Percentiles rank a stretch among this genome's conserved stretches.
Evolutionary conservation across 2,329 filamentous ascomycete genomes (phyloP).

Genomic region (Paramyrothecium sp.): DNA sequence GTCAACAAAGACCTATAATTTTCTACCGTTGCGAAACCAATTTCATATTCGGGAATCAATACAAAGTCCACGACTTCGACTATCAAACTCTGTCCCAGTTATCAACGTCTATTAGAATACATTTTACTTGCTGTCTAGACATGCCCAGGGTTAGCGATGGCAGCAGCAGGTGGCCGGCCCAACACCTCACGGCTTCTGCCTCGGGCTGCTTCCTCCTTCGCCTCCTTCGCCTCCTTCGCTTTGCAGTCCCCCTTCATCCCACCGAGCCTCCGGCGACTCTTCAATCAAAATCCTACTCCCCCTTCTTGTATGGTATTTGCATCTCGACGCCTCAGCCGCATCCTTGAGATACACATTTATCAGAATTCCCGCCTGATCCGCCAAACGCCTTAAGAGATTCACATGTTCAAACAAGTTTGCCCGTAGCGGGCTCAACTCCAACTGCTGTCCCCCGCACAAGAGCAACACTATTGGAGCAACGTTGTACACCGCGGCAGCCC

Average conservation of each 20-base stretch:
- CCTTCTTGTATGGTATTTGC: constrained; percentile 22
- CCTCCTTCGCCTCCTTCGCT: constrained; percentile 1
- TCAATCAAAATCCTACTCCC: constrained; percentile 8
- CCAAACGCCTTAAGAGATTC: constrained; percentile 18
- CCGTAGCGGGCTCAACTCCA: background rate
- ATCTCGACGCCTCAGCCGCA: constrained; percentile 11
- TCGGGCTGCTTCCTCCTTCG: constrained; percentile 8
- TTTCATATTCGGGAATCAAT: too few relatives aligned
- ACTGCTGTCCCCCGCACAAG: background rate
- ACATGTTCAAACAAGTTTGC: constrained; percentile 15
- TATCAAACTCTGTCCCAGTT: background rate
- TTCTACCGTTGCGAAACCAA: too few relatives aligned
- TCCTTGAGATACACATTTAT: constrained; percentile 16
- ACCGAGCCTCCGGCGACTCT: constrained; percentile 3
- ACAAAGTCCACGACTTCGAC: too few relatives aligned
- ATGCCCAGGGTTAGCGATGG: constrained; percentile 13
- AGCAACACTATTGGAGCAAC: too few relatives aligned
- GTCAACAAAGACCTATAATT: too few relatives aligned
- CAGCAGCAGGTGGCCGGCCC: constrained; percentile 1
- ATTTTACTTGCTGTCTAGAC: constrained; percentile 32
- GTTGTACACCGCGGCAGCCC: background rate
- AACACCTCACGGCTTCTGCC: constrained; percentile 13
- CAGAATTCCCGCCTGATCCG: constrained; percentile 10
- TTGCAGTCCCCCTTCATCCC: constrained; percentile 5
- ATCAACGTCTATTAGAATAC: constrained; percentile 42